Percentiles rank a stretch among this genome's conserved stretches.
These are phyloP conservation scores for Diaporthe capsici DNA, from an alignment of 2,329 filamentous ascomycete genomes.

Conservation along the genomic window DNA sequence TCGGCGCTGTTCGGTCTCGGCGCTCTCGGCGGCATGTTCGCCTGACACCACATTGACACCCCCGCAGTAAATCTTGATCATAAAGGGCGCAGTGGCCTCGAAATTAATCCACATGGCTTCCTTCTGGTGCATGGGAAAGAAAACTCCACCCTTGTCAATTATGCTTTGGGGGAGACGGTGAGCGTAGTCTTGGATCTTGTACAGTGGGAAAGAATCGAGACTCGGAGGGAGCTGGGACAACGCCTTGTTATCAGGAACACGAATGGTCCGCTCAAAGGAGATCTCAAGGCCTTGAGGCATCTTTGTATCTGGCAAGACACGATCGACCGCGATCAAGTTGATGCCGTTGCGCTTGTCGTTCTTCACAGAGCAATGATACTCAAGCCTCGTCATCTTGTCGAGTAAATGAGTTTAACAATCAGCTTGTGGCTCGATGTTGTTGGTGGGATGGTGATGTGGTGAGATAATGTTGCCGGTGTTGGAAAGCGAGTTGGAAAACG, in stretches of 20 bases:
- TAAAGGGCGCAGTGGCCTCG: slow-evolving; percentile 47
- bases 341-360: not conserved
- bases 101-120: slow-evolving; percentile 59
- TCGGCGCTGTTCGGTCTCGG: not conserved
- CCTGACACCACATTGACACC: slow-evolving; percentile 58
- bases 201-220: slow-evolving; percentile 4
- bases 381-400: slow-evolving; percentile 18
- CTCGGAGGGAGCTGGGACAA: not conserved
- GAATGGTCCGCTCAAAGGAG: slow-evolving; percentile 18
- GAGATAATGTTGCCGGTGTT: not conserved
- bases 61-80: slow-evolving; percentile 57
- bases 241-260: slow-evolving; percentile 12
- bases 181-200: slow-evolving; percentile 24
- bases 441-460: not conserved
- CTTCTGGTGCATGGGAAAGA: slow-evolving; percentile 59
- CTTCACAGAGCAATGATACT: not conserved
- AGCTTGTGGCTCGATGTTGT: not conserved
- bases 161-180: not conserved
- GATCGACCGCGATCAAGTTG: not conserved
- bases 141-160: not conserved
- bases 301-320: not conserved
- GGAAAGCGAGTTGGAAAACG: too few relatives aligned
- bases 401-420: not conserved
- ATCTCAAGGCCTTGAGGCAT: not conserved
- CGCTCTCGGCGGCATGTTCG: slow-evolving; percentile 47